These are phyloP conservation scores for Paraleonurus japonicus DNA, from an alignment of 257 asterid species.

Conservation along the genomic window DNA sequence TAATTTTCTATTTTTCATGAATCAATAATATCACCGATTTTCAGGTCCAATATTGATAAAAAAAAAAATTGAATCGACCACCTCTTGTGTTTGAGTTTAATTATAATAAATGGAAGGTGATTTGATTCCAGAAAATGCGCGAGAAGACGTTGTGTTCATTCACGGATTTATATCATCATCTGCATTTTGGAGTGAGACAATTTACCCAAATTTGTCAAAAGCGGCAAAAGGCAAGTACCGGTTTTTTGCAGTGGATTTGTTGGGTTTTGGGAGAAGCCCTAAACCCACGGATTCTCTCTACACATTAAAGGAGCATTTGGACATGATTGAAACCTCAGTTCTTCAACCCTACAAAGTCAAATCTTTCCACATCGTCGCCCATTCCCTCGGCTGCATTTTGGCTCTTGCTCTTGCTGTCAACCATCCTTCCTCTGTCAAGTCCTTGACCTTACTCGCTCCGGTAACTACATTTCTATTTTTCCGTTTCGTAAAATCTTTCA, in stretches of 20 bases:
- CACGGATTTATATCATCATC: constrained; percentile 95
- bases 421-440: constrained; percentile 62
- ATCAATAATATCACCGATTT: too few species aligned
- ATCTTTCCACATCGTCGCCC: constrained; percentile 93
- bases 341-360: constrained; percentile 62
- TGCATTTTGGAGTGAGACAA: constrained; percentile 86
- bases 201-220: constrained; percentile 79
- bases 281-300: constrained; percentile 82
- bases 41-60: too few species aligned
- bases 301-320: constrained; percentile 81
- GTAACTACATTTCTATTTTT: constrained; percentile 39
- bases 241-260: constrained; percentile 78
- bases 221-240: constrained; percentile 69
- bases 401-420: constrained; percentile 93
- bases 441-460: constrained; percentile 86
- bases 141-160: constrained; percentile 82
- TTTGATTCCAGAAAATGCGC: constrained; percentile 39
- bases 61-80: too few species aligned
- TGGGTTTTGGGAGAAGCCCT: constrained; percentile 94
- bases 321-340: constrained; percentile 84
- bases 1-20: too few species aligned
- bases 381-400: constrained; percentile 89
- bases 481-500: too few species aligned
- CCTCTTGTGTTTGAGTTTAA: too few species aligned
- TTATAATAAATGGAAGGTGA: not conserved